Evolutionary conservation across 2,329 filamentous ascomycete genomes (phyloP).

Genomic region (Trichoderma koningiopsis): DNA sequence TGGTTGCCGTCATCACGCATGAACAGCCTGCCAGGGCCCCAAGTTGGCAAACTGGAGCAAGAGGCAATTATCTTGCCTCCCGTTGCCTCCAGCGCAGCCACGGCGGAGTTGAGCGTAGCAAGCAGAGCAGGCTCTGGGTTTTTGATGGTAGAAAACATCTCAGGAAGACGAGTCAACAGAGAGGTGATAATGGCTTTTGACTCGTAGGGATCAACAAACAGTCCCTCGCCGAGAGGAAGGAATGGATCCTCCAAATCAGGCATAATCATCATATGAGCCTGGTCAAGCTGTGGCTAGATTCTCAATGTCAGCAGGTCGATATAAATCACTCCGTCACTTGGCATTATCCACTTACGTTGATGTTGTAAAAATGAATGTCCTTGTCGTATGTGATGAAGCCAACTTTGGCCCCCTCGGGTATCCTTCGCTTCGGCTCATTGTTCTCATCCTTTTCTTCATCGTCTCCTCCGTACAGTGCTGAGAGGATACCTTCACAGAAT

Average conservation of each 20-base stretch:
- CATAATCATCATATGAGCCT: conserved; percentile 98
- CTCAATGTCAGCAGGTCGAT: neutral
- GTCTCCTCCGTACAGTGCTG: conserved; percentile 77
- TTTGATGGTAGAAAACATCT: conserved; percentile 84
- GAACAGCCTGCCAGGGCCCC: conserved; percentile 83
- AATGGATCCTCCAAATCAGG: conserved; percentile 96
- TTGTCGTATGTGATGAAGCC: conserved; percentile 96
- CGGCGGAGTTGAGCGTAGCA: conserved; percentile 78
- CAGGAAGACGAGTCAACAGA: conserved; percentile 80
- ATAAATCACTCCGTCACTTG: neutral
- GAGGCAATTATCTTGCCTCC: conserved; percentile 93
- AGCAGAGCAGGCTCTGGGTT: conserved; percentile 88
- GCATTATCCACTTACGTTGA: conserved; percentile 63
- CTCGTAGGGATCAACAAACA: conserved; percentile 93
- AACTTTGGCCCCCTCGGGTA: conserved; percentile 81
- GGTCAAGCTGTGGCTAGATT: conserved; percentile 67
- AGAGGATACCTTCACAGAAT: conserved; percentile 85
- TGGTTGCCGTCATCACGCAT: conserved; percentile 87
- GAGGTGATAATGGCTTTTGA: conserved; percentile 84
- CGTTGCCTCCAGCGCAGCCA: conserved; percentile 81
- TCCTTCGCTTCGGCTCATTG: conserved; percentile 54
- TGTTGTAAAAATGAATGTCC: conserved; percentile 97
- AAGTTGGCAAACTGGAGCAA: conserved; percentile 83
- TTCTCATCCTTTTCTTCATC: conserved; percentile 52
- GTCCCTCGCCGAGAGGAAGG: conserved; percentile 82